Evolutionary conservation across 2,329 filamentous ascomycete species (phyloP), one percentile per base, ranked within the genome.

Genomic region (Aspergillus ochraceoroseus): DNA sequence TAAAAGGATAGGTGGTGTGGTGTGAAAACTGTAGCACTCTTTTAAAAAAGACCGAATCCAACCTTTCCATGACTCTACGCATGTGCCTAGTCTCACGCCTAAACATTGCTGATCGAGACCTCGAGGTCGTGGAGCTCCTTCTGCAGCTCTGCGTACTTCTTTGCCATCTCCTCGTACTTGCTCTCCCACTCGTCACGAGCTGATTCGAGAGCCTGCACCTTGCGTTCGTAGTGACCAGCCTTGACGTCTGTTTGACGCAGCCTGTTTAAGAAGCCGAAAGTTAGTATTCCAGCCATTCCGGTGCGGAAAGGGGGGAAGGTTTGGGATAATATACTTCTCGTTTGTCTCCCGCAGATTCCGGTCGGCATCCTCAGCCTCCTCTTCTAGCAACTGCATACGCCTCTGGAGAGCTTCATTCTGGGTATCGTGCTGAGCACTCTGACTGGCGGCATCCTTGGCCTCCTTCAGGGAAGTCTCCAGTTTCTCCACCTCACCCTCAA

Each of bases 241-340:
- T 96, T 96, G 73, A 96, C 88, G 68, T 98, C 92, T 73, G 92
- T 95, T 75, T 95, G 89, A 68, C 92, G 89, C 64, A 96, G 87
- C 75, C 92, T 98, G 57, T 52, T 43, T 34, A 45, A 42, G 30
- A 47, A 41, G 37, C 53, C 32, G n/a, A 35, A 40, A 25, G 49
- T 51, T 37, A 50, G 49, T 51, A 19, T 27, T 17, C n/a, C n/a
- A n/a, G n/a, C n/a, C n/a, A 25, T 36, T 34, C 20, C 11, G 11
- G 15, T 19, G 14, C 36, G 29, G 30, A 30, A 44, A 42, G 20
- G 20, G 20, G 13, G 7, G 29, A 7, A 25, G 7, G 18, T 8
- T 7, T 13, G 32, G 13, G 3, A 38, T 38, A 38, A 74, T 86
- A 63, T 82, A 98, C 92, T 95, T 96, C 74, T 98, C 92, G 72